Base-by-base conservation (phyloP, 139 green algal genomes). In the Coelastrella sp. region DNA sequence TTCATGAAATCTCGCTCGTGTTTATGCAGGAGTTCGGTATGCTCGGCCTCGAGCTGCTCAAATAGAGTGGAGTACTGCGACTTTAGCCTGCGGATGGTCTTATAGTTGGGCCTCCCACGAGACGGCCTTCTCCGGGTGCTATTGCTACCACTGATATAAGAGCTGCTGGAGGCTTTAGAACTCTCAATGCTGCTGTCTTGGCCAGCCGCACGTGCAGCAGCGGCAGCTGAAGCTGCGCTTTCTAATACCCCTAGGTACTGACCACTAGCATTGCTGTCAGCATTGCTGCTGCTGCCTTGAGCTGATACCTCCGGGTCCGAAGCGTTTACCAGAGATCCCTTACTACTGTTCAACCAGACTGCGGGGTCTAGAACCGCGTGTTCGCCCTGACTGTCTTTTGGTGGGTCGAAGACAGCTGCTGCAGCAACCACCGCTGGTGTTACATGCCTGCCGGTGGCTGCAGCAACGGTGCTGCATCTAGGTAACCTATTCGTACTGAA, bases 11-110 rank as follows among this genome's bases (percentile, higher is more conserved):
- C 59, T 20, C 19, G 80, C 59, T 86, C 80, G 13, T 86, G 60
- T 17, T 86, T 47, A 23, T 86, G 80, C 59, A 86, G 14, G 59
- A 64, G 56, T 20, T 7, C 60, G 3, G 58, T 73, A 7, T 86
- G 80, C 59, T 86, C 80, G 58, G 80, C 80, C 32, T 86, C 80
- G 4, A 59, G 32, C 80, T 86, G 80, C 59, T 86, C 80, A 54
- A 86, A 56, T 13, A 86, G 13, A 17, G 59, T 58, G 20, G 16
- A 5, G 22, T 86, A 86, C 80, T 86, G 80, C 20, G 16, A 5
- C 59, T 57, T 57, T 20, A 86, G 80, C 8, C 16, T 22, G 47
- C 59, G 58, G 8, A 20, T 23, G 13, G 59, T 5, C 22, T 23
- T 58, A 10, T 14, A 14, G 22, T 74, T 73, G 60, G 32, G 80